A percentile compares a stretch with the other conserved stretches of the same genome.
These are phyloP conservation scores for Zygosaccharomyces sapae DNA, from an alignment of 1,139 yeast genomes.

Conservation along the genomic window DNA sequence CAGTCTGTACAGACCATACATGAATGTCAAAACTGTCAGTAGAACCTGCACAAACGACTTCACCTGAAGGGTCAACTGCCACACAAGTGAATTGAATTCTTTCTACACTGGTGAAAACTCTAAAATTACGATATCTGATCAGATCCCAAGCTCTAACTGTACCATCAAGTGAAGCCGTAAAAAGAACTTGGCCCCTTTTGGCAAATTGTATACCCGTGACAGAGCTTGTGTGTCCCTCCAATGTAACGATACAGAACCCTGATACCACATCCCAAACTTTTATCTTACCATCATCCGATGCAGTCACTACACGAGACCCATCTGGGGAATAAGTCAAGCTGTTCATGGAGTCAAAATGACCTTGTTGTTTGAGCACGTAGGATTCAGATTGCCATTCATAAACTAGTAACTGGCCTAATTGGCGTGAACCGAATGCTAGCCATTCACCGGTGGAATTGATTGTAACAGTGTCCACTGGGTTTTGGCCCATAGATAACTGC, in stretches of 20 bases:
- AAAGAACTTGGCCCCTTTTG: conserved; percentile 78
- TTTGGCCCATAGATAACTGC: conserved; percentile 88
- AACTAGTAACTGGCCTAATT: conserved; percentile 86
- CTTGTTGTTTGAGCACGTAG: conserved; percentile 90
- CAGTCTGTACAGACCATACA: conserved; percentile 97
- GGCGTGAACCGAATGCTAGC: conserved; percentile 92
- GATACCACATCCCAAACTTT: conserved; percentile 94
- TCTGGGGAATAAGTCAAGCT: conserved; percentile 88
- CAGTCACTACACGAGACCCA: conserved; percentile 88
- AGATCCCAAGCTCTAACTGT: conserved; percentile 97
- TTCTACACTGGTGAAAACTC: conserved; percentile 88
- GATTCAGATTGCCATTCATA: conserved; percentile 99
- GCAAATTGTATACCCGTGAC: conserved; percentile 89
- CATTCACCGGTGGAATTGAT: conserved; percentile 89
- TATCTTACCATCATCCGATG: conserved; percentile 94
- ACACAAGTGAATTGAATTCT: conserved; percentile 82
- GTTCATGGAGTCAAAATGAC: conserved; percentile 90
- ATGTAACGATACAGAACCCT: conserved; percentile 90
- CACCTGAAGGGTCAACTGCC: conserved; percentile 97
- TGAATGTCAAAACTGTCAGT: conserved; percentile 84
- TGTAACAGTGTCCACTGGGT: conserved; percentile 76
- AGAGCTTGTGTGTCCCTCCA: conserved; percentile 84
- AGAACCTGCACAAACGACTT: conserved; percentile 93
- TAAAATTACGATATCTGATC: conserved; percentile 84
- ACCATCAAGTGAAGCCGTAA: conserved; percentile 90